These are phyloP conservation scores for Pseudodiploospora longispora DNA, from an alignment of 2,329 filamentous ascomycete species.

Conservation along the genomic window DNA sequence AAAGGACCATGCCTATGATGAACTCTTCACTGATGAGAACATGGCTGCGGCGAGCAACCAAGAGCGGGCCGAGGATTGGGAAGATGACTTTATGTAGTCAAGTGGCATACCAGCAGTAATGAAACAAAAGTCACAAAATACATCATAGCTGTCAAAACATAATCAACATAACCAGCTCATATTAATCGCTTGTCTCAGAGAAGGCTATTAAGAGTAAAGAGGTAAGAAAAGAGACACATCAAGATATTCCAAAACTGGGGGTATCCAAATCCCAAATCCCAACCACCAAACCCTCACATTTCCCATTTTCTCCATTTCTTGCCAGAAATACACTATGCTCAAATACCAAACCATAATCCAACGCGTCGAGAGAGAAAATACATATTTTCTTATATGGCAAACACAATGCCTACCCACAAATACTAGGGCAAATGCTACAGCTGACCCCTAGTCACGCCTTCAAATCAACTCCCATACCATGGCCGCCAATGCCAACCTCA, in stretches of 20 bases:
- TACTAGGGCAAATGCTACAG: constrained; percentile 8
- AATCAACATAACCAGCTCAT: not conserved
- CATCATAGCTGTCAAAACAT: not conserved
- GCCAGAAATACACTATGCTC: no score
- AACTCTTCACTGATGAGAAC: constrained; percentile 77
- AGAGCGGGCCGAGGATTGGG: constrained; percentile 65
- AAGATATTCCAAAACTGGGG: no score
- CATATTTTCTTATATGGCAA: no score
- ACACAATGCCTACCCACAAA: no score
- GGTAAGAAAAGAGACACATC: no score
- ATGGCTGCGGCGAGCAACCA: constrained; percentile 76
- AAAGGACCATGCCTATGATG: constrained; percentile 97
- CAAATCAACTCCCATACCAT: not conserved
- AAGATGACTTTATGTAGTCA: constrained; percentile 85
- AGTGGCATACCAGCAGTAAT: not conserved
- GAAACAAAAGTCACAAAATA: not conserved
- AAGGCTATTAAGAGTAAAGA: no score
- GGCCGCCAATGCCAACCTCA: constrained; percentile 22
- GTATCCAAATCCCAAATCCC: no score
- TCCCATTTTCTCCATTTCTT: no score
- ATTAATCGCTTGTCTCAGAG: no score
- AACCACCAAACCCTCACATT: no score
- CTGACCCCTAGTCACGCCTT: constrained; percentile 20
- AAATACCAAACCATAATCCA: no score
- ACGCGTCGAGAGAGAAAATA: no score